phyloP scores from a whole-genome alignment of 257 asterid genomes.

The Eustoma russellianum region DNA sequence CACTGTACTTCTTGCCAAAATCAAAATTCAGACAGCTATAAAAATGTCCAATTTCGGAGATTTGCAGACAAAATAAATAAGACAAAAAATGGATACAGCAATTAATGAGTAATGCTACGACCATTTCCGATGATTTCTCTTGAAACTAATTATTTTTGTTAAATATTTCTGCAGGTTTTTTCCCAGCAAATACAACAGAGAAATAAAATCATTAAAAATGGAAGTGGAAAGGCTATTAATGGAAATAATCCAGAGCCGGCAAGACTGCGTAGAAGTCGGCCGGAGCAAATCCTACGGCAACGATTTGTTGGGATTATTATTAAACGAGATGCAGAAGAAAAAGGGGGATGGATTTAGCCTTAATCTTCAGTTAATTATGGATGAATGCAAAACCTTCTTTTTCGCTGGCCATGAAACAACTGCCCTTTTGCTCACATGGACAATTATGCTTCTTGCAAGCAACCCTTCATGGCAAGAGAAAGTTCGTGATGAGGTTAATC shows the following conservation, averaged over 20 bases:
- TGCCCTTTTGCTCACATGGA: slow-evolving; percentile 83
- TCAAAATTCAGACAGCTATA: background rate
- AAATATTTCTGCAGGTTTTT: slow-evolving; percentile 35
- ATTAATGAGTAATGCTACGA: no score
- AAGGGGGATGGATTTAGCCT: slow-evolving; percentile 39
- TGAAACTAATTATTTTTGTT: background rate
- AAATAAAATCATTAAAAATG: slow-evolving; percentile 57
- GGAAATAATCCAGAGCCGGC: slow-evolving; percentile 85
- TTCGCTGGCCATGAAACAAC: slow-evolving; percentile 98
- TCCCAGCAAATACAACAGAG: slow-evolving; percentile 86
- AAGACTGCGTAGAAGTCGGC: slow-evolving; percentile 64
- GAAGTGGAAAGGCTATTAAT: slow-evolving; percentile 74
- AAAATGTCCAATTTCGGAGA: no score
- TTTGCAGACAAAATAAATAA: background rate
- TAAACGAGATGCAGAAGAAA: slow-evolving; percentile 70
- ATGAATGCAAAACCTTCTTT: slow-evolving; percentile 90
- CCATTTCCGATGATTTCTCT: no score
- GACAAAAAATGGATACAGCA: background rate
- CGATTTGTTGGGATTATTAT: slow-evolving; percentile 66
- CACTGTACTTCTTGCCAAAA: no score
- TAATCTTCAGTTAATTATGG: slow-evolving; percentile 76
- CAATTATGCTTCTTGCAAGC: slow-evolving; percentile 70
- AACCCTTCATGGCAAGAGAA: slow-evolving; percentile 73
- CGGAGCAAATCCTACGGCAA: slow-evolving; percentile 64
- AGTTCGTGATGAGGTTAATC: slow-evolving; percentile 48